Evolutionary conservation across 1,139 yeast genomes (phyloP).

Genomic region (Lodderomyces orthopsilosis): DNA sequence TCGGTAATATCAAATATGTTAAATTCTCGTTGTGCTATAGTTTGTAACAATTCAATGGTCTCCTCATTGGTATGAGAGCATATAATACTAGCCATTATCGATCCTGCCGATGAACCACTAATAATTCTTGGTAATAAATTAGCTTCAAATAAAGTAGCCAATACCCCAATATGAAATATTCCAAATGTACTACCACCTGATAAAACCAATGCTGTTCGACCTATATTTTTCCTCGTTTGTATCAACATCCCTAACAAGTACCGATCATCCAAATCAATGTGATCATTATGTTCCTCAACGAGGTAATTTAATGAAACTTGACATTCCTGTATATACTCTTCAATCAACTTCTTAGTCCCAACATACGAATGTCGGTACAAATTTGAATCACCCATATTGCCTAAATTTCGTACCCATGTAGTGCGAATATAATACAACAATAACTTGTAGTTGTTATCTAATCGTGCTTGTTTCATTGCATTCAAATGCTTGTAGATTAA

Average conservation of each 20-base stretch:
- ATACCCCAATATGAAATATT: constrained; percentile 86
- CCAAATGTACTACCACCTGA: constrained; percentile 98
- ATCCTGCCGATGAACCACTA: constrained; percentile 97
- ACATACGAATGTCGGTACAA: constrained; percentile 75
- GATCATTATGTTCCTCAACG: constrained; percentile 31
- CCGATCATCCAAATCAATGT: constrained; percentile 56
- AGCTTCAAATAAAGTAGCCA: constrained; percentile 71
- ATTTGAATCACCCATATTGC: constrained; percentile 81
- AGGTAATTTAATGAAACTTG: constrained; percentile 56
- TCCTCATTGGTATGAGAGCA: constrained; percentile 82
- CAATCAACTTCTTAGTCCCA: constrained; percentile 83
- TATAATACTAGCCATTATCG: constrained; percentile 85
- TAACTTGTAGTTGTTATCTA: constrained; percentile 52
- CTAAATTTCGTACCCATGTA: constrained; percentile 80
- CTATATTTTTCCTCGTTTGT: constrained; percentile 88
- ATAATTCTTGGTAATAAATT: constrained; percentile 81
- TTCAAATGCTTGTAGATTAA: constrained; percentile 52
- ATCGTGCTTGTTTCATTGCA: constrained; percentile 63
- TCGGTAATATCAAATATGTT: constrained; percentile 57
- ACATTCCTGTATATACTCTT: constrained; percentile 80
- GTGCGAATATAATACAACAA: constrained; percentile 77
- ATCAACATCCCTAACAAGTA: constrained; percentile 74
- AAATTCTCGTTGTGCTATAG: constrained; percentile 57
- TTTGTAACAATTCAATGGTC: constrained; percentile 51
- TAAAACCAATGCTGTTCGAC: constrained; percentile 86